A percentile compares a stretch with the other conserved stretches of the same genome.
Evolutionary conservation across 148 eudicot species (phyloP).

Genomic region (Euryodendron excelsum): DNA sequence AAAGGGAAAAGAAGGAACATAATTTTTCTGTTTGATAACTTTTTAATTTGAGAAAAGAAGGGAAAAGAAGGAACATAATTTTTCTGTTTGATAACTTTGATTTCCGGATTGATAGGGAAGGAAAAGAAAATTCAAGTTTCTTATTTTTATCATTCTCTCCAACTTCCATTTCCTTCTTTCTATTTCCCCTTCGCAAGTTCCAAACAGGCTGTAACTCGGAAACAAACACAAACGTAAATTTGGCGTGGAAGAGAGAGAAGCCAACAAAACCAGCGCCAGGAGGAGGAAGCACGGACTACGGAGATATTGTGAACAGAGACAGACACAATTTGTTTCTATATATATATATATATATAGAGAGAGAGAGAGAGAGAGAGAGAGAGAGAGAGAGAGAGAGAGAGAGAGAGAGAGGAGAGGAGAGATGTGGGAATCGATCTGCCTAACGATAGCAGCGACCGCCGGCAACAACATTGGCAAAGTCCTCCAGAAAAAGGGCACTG

Average conservation of each 20-base stretch:
- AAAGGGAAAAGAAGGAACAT: too few relatives aligned
- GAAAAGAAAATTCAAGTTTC: too few relatives aligned
- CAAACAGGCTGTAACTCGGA: too few relatives aligned
- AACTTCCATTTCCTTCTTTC: not conserved
- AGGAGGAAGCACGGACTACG: not conserved
- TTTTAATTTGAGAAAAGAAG: too few relatives aligned
- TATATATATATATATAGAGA: not conserved
- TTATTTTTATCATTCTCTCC: not conserved
- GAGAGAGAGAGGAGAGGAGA: constrained; percentile 19
- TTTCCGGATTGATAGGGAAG: too few relatives aligned
- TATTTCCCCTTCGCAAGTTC: too few relatives aligned
- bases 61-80: too few relatives aligned
- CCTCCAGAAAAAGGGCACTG: constrained; percentile 67
- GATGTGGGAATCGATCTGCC: constrained; percentile 67
- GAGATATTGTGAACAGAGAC: not conserved
- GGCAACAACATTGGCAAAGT: constrained; percentile 73
- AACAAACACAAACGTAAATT: not conserved
- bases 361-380: not conserved
- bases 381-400: constrained; percentile 15
- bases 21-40: too few relatives aligned
- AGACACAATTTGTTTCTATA: not conserved
- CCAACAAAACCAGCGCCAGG: not conserved
- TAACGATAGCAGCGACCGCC: constrained; percentile 64
- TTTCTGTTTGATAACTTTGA: too few relatives aligned
- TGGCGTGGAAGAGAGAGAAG: not conserved